Conservation (phyloP, 1,284 basidiomycete species). For the Rhodotorula sp. region DNA sequence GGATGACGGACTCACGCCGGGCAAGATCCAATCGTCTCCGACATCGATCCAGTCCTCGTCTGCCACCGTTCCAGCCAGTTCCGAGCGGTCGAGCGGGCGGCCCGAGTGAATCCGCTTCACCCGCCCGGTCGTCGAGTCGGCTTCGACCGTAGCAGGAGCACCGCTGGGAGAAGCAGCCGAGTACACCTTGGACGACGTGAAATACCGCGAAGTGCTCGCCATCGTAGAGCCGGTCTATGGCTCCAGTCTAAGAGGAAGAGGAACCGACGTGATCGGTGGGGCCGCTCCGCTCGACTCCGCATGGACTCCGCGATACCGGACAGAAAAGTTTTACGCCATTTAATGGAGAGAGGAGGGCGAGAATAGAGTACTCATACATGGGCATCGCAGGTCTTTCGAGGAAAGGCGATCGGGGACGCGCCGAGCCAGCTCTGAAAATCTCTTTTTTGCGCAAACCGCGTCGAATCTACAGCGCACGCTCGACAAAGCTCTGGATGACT, state of each 20-base stretch:
- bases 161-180: not conserved
- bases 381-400: not conserved
- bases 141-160: conserved; percentile 4
- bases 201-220: conserved; percentile 1
- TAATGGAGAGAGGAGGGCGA: not conserved
- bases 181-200: not conserved
- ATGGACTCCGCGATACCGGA: no score
- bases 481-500: conserved; percentile 74
- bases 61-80: not conserved
- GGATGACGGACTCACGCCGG: conserved; percentile 66
- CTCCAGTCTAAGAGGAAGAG: not conserved
- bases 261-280: not conserved
- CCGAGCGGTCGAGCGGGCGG: not conserved
- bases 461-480: conserved; percentile 57
- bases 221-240: not conserved
- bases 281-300: no score
- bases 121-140: conserved; percentile 1
- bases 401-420: not conserved
- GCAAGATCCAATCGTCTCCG: conserved; percentile 66
- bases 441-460: not conserved
- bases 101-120: conserved; percentile 6
- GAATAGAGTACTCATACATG: not conserved
- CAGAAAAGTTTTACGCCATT: no score
- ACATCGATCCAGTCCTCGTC: conserved; percentile 60
- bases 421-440: not conserved